Base-by-base conservation (phyloP, 2,329 filamentous ascomycete species). In the Coniochaeta prunicola region DNA sequence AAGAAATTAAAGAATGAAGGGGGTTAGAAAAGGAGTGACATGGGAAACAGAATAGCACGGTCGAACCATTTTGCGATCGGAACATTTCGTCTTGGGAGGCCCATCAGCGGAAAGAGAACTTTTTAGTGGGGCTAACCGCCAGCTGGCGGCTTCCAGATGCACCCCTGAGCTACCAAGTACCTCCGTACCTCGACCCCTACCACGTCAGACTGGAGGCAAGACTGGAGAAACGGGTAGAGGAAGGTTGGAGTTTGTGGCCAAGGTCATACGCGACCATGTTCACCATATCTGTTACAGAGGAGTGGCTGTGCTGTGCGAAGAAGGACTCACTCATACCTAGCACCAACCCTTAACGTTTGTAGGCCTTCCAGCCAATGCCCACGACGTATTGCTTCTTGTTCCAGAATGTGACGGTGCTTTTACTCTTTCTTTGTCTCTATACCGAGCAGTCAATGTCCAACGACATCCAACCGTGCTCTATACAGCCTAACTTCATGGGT, bases 21-120 rank as follows among this genome's bases (percentile, higher is more conserved):
- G 56, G 42, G 45, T 58, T 34, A 55, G 45, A 57, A 61, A 67
- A 68, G 60, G 62, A 66, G 59, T 59, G 62, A 63, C 66, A 60
- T 58, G 59, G n/a, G 57, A 54, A 57, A 48, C 26, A 56, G 36
- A 30, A 50, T 30, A 19, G n/a, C 30, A 15, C n/a, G 30, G 15
- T 40, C 40, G 34, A 36, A 53, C 53, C 42, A 65, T 64, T 65
- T 64, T 56, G 61, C 62, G 62, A 28, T 57, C 34, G 38, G 48
- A 30, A 58, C 36, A 58, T 53, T 57, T 56, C 36, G 54, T 34
- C 34, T 40, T 17, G 33, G 42, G 24, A 50, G 19, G 12, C 15
- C 12, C 4, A 26, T 40, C 26, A 21, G 10, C 24, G 26, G 3
- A 31, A 3, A 19, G 36, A 42, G 31, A 38, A 42, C 26, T 40